phyloP scores from a whole-genome alignment of 2,329 filamentous ascomycete species.

The Ceratocystis harringtonii region DNA sequence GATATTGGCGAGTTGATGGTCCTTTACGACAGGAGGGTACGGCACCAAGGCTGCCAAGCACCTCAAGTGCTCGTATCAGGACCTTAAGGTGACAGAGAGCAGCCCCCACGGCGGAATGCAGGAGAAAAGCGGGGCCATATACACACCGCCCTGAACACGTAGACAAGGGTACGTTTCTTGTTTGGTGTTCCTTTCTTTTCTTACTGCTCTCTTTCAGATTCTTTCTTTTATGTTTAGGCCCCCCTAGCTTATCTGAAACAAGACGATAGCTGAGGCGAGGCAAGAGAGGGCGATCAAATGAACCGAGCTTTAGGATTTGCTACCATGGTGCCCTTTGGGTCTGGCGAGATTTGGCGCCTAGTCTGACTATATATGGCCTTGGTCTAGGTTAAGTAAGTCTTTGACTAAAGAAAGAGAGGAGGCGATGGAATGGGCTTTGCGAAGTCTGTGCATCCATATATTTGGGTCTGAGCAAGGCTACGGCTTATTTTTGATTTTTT shows the following conservation, averaged over 20 bases:
- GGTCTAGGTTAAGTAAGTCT: too few relatives aligned
- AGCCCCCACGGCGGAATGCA: not conserved
- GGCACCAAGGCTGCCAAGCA: not conserved
- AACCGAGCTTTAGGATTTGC: conserved; percentile 1
- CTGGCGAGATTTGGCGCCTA: not conserved
- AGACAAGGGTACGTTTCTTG: not conserved
- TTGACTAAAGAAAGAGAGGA: too few relatives aligned
- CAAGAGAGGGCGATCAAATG: not conserved
- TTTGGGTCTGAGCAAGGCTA: too few relatives aligned
- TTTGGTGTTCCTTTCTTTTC: conserved; percentile 2
- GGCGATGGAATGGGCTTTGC: too few relatives aligned
- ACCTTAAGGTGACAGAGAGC: not conserved
- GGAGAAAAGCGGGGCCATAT: not conserved
- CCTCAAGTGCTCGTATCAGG: not conserved
- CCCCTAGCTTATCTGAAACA: not conserved
- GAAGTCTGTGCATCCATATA: too few relatives aligned
- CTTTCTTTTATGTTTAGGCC: not conserved
- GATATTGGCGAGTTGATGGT: too few relatives aligned
- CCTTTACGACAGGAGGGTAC: too few relatives aligned
- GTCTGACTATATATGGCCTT: not conserved
- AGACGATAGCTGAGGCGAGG: not conserved
- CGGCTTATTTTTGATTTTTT: too few relatives aligned
- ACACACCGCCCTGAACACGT: not conserved
- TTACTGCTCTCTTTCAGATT: not conserved
- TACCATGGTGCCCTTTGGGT: not conserved